Conservation (phyloP, 2,329 filamentous ascomycete species). For the Apiospora rasikravindrae region DNA sequence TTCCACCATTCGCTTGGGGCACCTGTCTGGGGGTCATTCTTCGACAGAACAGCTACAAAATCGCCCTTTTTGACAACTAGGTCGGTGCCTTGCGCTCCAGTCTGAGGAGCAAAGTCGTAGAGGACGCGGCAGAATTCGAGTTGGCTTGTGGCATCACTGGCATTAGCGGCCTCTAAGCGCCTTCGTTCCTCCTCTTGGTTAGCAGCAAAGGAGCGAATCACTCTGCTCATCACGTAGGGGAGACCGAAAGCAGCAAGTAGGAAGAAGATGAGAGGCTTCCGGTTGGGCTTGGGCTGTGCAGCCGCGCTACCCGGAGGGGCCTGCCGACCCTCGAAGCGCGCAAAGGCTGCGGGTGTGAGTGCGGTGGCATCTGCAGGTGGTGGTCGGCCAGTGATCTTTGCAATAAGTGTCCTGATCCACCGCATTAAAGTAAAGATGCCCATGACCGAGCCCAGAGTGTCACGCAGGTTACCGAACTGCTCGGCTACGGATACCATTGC, state of each 20-base stretch:
- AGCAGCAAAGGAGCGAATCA: slow-evolving; percentile 83
- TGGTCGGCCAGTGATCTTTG: slow-evolving; percentile 90
- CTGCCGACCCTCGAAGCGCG: slow-evolving; percentile 79
- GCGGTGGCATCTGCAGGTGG: slow-evolving; percentile 85
- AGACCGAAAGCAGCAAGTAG: slow-evolving; percentile 91
- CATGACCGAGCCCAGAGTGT: slow-evolving; percentile 89
- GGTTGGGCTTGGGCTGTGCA: slow-evolving; percentile 74
- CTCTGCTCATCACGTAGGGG: slow-evolving; percentile 95
- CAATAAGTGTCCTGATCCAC: slow-evolving; percentile 90
- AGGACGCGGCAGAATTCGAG: slow-evolving; percentile 95
- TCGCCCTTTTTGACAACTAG: slow-evolving; percentile 94
- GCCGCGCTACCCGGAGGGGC: slow-evolving; percentile 63
- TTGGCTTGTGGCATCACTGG: slow-evolving; percentile 82
- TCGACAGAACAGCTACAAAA: slow-evolving; percentile 90
- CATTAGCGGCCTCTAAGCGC: slow-evolving; percentile 60
- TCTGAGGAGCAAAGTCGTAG: slow-evolving; percentile 90
- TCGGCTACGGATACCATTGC: slow-evolving; percentile 99
- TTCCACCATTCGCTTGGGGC: slow-evolving; percentile 97
- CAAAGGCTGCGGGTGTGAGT: slow-evolving; percentile 89
- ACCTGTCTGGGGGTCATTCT: slow-evolving; percentile 82
- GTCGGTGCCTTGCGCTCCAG: slow-evolving; percentile 73
- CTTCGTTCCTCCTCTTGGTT: slow-evolving; percentile 81
- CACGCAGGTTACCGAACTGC: slow-evolving; percentile 91
- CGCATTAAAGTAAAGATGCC: slow-evolving; percentile 96
- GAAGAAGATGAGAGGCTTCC: slow-evolving; percentile 97